Base-by-base conservation (phyloP, 2,329 filamentous ascomycete species). In the Pezicula radicicola region DNA sequence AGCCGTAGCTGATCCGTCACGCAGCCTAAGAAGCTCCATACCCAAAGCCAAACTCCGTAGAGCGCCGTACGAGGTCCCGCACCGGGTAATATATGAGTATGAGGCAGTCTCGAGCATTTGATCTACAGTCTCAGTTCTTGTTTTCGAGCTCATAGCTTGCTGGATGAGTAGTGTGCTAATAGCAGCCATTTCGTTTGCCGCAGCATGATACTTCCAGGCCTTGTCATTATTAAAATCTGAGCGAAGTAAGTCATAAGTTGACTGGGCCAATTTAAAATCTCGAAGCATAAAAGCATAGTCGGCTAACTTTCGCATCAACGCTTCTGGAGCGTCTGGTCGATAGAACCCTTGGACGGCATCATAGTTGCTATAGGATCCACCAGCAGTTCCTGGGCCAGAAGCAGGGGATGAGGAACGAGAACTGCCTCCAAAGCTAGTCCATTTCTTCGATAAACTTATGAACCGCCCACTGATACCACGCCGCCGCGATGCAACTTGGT, bases 231-330 rank as follows among this genome's bases (percentile, higher is more conserved):
- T 86, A 68, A 93, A 99, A 68, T 99, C 95, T 7, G 86, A 82
- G 49, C 91, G 84, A 8, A 99, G 73, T 5, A 99, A 80, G 52
- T 99, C 93, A 67, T 97, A 99, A 0, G 90, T 96, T 12, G 88
- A 91, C 61, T 94, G 83, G 9, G 94, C 90, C 35, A 99, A 75
- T 70, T 95, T 97, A 84, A 88, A 99, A 69, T 99, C 95, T 30
- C 94, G 84, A 36, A 99, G 79, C 92, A 99, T 97, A 65, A 99
- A 96, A 10, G 91, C 87, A 70, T 93, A 97, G 67, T 99, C 94
- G 41, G 90, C 94, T 46, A 99, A 75, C 66, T 95, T 96, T 35
- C 94, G 86, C 83, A 99, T 89, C 46, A 94, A 81, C 3, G 93
- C 92, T 73, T 99, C 95, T 0, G 91, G 85, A 0, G 88, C 76